Percentiles rank a stretch among this genome's conserved stretches.
Evolutionary conservation across 2,329 filamentous ascomycete genomes (phyloP).

Genomic region (Aspergillus chevalieri): DNA sequence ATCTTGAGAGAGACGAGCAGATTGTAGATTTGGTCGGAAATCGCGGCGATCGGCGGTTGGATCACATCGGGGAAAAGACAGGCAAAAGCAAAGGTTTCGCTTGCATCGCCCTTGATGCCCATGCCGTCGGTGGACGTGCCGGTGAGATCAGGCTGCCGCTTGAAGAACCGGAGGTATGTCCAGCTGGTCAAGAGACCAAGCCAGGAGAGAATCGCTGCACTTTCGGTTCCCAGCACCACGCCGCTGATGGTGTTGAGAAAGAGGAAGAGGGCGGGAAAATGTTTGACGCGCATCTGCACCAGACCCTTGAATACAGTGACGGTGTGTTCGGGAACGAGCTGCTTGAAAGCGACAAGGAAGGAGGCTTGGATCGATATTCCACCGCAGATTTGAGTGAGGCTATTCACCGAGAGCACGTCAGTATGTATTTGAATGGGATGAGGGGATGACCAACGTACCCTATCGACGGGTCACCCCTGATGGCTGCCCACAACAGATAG

Average conservation of each 20-base stretch:
- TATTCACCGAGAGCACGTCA: conserved; percentile 34
- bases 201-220: conserved; percentile 70
- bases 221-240: conserved; percentile 61
- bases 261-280: conserved; percentile 70
- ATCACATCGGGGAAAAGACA: conserved; percentile 87
- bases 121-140: conserved; percentile 49
- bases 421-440: background rate
- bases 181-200: conserved; percentile 82
- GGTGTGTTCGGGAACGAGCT: conserved; percentile 93
- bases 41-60: conserved; percentile 67
- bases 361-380: conserved; percentile 84
- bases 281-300: conserved; percentile 79
- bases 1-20: conserved; percentile 68
- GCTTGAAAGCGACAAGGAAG: conserved; percentile 95
- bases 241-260: conserved; percentile 64
- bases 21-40: conserved; percentile 70
- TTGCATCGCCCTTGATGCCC: conserved; percentile 77
- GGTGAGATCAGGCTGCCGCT: conserved; percentile 53
- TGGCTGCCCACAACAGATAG: conserved; percentile 65
- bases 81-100: conserved; percentile 91
- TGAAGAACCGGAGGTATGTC: conserved; percentile 96
- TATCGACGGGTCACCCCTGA: conserved; percentile 45
- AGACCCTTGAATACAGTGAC: conserved; percentile 87
- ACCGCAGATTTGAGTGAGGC: conserved; percentile 75
- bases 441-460: conserved; percentile 24